Evolutionary conservation across 2,329 filamentous ascomycete species (phyloP).

Genomic region (Pseudogymnoascus sp.): DNA sequence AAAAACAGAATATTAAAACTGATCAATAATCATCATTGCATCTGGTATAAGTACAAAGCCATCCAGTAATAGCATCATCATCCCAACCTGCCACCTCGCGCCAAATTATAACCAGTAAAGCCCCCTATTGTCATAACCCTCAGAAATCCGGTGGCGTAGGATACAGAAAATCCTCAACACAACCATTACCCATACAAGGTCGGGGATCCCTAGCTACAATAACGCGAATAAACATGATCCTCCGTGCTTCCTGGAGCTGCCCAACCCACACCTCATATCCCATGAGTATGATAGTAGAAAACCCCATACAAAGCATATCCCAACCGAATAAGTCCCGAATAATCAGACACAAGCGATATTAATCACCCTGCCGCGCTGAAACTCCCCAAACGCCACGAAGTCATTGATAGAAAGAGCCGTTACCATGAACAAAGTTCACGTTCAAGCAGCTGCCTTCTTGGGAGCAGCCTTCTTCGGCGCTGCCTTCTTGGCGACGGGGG

Average conservation of each 20-base stretch:
- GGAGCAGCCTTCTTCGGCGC: conserved; percentile 28
- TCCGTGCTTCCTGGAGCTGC: conserved; percentile 5
- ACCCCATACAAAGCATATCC: conserved; percentile 4
- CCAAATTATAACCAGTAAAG: conserved; percentile 9
- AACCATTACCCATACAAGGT: conserved; percentile 7
- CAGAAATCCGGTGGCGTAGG: conserved; percentile 1
- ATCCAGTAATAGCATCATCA: conserved; percentile 8
- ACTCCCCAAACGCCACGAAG: conserved; percentile 6
- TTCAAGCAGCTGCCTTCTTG: conserved; percentile 22
- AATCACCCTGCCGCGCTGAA: conserved; percentile 4
- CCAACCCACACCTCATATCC: conserved; percentile 5
- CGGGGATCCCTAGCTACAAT: conserved; percentile 7
- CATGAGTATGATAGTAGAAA: conserved; percentile 7
- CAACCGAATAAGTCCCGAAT: conserved; percentile 1
- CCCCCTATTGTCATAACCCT: conserved; percentile 8
- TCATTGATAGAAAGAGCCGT: conserved; percentile 4
- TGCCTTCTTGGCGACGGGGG: conserved; percentile 39
- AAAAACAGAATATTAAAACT: not conserved
- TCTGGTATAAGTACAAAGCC: conserved; percentile 9
- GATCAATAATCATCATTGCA: conserved; percentile 9
- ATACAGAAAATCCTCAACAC: conserved; percentile 4
- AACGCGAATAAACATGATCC: conserved; percentile 6
- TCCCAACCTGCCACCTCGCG: conserved; percentile 6
- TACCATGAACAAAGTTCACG: not conserved
- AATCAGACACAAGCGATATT: conserved; percentile 6